Evolutionary conservation across 2,329 filamentous ascomycete species (phyloP).

Genomic region (Fusarium caatingaense): DNA sequence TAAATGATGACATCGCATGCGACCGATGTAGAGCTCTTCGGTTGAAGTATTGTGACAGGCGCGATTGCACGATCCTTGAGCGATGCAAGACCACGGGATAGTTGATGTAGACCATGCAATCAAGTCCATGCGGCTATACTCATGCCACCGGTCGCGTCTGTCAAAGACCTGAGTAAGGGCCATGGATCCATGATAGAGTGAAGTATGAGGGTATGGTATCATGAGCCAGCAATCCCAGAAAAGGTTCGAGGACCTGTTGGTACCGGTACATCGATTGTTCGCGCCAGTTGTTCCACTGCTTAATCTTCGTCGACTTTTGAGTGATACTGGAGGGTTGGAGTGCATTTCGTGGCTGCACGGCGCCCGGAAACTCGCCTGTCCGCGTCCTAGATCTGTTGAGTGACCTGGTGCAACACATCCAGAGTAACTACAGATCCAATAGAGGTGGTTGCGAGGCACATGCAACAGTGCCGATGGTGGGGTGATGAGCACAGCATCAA

Average conservation of each 20-base stretch:
- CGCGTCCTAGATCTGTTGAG: slow-evolving; percentile 11
- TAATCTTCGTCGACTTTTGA: slow-evolving; percentile 13
- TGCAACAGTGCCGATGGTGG: slow-evolving; percentile 34
- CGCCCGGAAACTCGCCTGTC: slow-evolving; percentile 27
- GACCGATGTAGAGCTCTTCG: neutral
- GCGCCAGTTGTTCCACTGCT: slow-evolving; percentile 37
- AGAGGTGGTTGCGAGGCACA: slow-evolving; percentile 24
- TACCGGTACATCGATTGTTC: slow-evolving; percentile 24
- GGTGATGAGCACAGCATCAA: slow-evolving; percentile 35
- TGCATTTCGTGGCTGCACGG: slow-evolving; percentile 24
- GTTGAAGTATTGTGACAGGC: neutral
- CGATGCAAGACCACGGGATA: neutral
- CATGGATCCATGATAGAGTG: slow-evolving; percentile 10
- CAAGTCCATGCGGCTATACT: slow-evolving; percentile 16
- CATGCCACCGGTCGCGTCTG: slow-evolving; percentile 17
- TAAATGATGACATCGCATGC: neutral
- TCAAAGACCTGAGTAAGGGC: neutral
- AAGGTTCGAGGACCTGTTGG: slow-evolving; percentile 3
- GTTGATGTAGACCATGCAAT: neutral
- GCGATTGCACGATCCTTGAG: neutral
- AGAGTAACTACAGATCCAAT: slow-evolving; percentile 30
- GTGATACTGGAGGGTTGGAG: slow-evolving; percentile 20
- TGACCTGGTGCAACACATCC: slow-evolving; percentile 23
- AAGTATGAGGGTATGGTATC: slow-evolving; percentile 9
- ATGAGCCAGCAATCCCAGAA: slow-evolving; percentile 13